phyloP scores from a whole-genome alignment of 108 stramenopile genomes.

The Cyclotella distinguenda region DNA sequence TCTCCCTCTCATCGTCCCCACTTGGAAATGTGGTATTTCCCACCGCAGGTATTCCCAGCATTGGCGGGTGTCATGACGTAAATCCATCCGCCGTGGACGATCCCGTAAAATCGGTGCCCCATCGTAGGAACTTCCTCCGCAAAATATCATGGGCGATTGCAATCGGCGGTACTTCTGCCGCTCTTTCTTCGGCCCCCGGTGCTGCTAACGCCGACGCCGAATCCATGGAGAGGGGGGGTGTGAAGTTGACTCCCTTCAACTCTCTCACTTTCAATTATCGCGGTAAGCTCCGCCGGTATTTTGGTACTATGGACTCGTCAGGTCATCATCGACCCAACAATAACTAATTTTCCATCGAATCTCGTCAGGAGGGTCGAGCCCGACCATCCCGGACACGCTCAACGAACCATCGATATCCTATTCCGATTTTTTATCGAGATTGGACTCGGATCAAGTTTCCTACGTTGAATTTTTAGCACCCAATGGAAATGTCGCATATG shows the following conservation, averaged over 20 bases:
- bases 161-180: neutral
- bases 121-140: neutral
- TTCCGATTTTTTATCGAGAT: conserved; percentile 53
- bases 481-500: conserved; percentile 80
- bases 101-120: neutral
- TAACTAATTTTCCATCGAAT: neutral
- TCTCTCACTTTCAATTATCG: conserved; percentile 77
- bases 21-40: too few species aligned
- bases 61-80: too few species aligned
- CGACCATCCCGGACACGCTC: conserved; percentile 49
- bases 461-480: conserved; percentile 83
- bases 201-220: conserved; percentile 30
- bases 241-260: conserved; percentile 65
- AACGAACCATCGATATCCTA: conserved; percentile 74
- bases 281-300: too few species aligned
- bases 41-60: too few species aligned
- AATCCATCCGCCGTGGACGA: too few species aligned
- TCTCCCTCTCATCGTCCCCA: too few species aligned
- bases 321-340: neutral
- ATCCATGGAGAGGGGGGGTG: conserved; percentile 44
- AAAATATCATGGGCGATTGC: neutral
- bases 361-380: conserved; percentile 34
- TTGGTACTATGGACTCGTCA: too few species aligned
- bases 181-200: neutral
- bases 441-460: conserved; percentile 59